Conservation (phyloP, 805 yeast species). For the Candida berthetii region DNA sequence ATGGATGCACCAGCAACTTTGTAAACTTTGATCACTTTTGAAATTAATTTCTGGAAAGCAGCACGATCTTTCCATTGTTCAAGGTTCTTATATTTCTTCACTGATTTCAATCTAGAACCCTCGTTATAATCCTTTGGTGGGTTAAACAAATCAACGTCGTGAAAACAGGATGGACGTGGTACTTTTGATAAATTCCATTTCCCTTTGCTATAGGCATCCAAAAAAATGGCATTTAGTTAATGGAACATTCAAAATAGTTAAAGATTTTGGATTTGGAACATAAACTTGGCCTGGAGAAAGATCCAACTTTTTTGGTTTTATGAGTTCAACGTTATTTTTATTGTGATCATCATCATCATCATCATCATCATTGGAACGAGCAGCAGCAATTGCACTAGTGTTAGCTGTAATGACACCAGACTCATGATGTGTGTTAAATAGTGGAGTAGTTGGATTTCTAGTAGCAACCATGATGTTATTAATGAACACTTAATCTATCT, state of each 20-base stretch:
- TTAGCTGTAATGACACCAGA: too few species aligned
- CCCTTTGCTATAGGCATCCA: constrained; percentile 51
- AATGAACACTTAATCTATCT: too few species aligned
- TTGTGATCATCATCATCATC: too few species aligned
- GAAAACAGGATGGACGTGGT: constrained; percentile 49
- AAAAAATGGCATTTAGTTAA: constrained; percentile 45
- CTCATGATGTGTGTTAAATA: too few species aligned
- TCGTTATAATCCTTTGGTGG: constrained; percentile 60
- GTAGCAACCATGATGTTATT: too few species aligned
- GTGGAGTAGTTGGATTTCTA: too few species aligned
- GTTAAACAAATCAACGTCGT: constrained; percentile 38
- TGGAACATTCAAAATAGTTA: constrained; percentile 22
- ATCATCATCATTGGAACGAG: too few species aligned
- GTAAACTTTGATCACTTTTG: constrained; percentile 33
- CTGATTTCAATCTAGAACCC: constrained; percentile 34
- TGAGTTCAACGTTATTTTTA: too few species aligned
- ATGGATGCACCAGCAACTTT: constrained; percentile 49
- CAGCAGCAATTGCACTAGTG: too few species aligned
- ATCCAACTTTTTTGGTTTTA: background rate
- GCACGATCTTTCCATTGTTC: constrained; percentile 44
- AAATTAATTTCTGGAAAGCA: constrained; percentile 31
- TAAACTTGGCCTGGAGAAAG: constrained; percentile 4
- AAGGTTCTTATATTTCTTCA: constrained; percentile 29
- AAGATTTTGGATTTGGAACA: constrained; percentile 5
- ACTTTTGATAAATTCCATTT: constrained; percentile 50